Conservation (phyloP, 805 yeast species). For the Candida loeiensis region DNA sequence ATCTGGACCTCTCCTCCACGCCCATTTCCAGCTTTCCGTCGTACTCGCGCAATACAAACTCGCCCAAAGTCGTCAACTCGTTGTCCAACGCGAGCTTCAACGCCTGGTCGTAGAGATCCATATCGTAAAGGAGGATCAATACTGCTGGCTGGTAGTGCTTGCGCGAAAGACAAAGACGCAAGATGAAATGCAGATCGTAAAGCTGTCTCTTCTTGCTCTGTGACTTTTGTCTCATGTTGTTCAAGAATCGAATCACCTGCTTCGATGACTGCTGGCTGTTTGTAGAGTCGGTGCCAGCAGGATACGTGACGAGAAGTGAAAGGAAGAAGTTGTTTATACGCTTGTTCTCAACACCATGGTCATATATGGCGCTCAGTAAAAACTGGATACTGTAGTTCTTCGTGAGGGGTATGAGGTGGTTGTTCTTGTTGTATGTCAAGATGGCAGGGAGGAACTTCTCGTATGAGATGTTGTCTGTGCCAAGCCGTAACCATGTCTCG, state of each 20-base stretch:
- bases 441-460: slow-evolving; percentile 72
- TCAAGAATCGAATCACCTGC: slow-evolving; percentile 32
- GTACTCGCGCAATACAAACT: slow-evolving; percentile 31
- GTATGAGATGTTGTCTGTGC: slow-evolving; percentile 46
- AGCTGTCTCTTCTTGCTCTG: slow-evolving; percentile 11
- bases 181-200: slow-evolving; percentile 70
- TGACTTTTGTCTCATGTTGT: slow-evolving; percentile 21
- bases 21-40: slow-evolving; percentile 17
- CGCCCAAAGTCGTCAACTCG: slow-evolving; percentile 54
- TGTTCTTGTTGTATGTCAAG: slow-evolving; percentile 57
- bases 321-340: slow-evolving; percentile 68
- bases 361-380: slow-evolving; percentile 47
- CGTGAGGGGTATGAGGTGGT: slow-evolving; percentile 32
- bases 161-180: slow-evolving; percentile 66
- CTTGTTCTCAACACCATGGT: slow-evolving; percentile 36
- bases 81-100: slow-evolving; percentile 66
- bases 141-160: slow-evolving; percentile 64
- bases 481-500: slow-evolving; percentile 70
- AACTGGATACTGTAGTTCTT: slow-evolving; percentile 67
- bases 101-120: slow-evolving; percentile 77
- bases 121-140: slow-evolving; percentile 58
- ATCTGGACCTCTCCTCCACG: not conserved
- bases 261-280: slow-evolving; percentile 31
- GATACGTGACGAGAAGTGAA: slow-evolving; percentile 56
- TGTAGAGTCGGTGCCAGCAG: slow-evolving; percentile 5